Evolutionary conservation across 345 rosid genomes (phyloP).

Genomic region (Syzygium grande): DNA sequence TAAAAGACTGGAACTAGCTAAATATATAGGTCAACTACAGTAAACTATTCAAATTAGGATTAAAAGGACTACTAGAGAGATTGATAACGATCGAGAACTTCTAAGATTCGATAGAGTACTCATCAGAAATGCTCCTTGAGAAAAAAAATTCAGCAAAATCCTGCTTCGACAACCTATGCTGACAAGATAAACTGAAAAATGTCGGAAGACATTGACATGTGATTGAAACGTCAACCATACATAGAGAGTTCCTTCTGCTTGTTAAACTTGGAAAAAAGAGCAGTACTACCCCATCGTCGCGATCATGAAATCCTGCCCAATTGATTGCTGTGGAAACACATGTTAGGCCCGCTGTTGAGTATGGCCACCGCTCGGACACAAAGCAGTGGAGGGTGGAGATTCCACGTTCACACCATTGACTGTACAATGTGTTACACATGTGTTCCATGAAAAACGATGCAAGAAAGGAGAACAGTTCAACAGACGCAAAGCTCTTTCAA

Average conservation of each 20-base stretch:
- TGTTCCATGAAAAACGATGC: neutral
- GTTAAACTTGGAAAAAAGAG: neutral
- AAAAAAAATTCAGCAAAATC: neutral
- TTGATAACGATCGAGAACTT: neutral
- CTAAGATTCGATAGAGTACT: neutral
- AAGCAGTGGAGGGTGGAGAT: neutral
- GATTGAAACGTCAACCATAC: neutral
- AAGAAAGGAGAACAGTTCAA: neutral
- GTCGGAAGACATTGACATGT: neutral
- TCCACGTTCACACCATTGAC: neutral
- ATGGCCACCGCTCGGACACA: neutral
- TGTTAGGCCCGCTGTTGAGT: neutral
- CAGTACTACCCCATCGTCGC: neutral
- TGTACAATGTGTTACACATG: neutral
- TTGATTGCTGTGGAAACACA: neutral
- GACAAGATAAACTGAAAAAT: neutral
- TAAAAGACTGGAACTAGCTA: neutral
- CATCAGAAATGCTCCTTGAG: neutral
- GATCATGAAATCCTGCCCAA: neutral
- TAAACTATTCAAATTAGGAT: neutral
- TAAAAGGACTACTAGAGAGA: neutral
- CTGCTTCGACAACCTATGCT: neutral
- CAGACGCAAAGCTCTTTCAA: neutral
- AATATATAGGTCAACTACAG: neutral
- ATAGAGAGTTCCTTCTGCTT: neutral